phyloP scores from a whole-genome alignment of 345 rosid species.

The Sisymbrium altissimum region DNA sequence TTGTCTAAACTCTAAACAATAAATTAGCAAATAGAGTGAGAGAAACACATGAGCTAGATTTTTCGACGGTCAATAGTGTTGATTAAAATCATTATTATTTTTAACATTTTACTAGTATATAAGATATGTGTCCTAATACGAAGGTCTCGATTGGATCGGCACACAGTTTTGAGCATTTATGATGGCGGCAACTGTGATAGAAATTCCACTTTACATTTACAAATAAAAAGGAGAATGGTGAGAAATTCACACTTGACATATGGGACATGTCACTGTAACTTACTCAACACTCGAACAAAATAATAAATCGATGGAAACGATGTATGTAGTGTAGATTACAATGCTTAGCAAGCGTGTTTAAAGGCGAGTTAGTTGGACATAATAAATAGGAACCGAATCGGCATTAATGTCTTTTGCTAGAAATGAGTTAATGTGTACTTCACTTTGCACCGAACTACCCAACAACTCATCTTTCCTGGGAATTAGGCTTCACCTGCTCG shows the following conservation, averaged over 20 bases:
- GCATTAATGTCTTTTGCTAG: not conserved
- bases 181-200: no score
- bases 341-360: not conserved
- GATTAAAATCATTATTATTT: not conserved
- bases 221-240: not conserved
- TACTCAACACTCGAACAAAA: no score
- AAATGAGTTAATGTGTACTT: not conserved
- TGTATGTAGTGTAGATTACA: not conserved
- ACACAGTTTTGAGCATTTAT: not conserved
- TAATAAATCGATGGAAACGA: no score
- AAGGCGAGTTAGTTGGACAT: not conserved
- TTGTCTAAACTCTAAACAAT: no score
- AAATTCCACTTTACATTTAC: not conserved
- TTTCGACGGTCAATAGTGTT: not conserved
- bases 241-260: not conserved
- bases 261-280: no score
- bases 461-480: not conserved
- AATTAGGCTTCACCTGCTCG: not conserved
- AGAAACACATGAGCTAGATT: not conserved
- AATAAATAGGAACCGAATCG: not conserved
- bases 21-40: no score
- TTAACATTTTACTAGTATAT: no score
- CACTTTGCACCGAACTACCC: not conserved
- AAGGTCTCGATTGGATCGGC: not conserved
- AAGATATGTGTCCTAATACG: not conserved